Conservation (phyloP, 2,329 filamentous ascomycete genomes). For the Cytospora piceicola region DNA sequence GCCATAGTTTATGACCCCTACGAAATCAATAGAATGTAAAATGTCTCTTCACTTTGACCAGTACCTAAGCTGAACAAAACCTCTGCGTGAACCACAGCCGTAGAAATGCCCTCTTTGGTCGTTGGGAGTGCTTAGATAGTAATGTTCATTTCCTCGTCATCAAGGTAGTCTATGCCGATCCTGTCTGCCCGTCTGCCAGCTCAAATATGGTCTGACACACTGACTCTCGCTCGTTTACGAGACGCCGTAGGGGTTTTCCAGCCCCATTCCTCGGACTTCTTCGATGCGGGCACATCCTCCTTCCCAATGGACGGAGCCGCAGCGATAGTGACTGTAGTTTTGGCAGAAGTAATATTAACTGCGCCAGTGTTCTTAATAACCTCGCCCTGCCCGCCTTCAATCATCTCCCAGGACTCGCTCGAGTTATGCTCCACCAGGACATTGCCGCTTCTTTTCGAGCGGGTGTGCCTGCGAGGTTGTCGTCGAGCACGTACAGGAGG, state of each 20-base stretch:
- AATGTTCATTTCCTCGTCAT: conserved; percentile 12
- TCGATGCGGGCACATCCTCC: not conserved
- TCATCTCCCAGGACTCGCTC: conserved; percentile 5
- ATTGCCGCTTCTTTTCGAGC: not conserved
- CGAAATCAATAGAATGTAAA: conserved; percentile 26
- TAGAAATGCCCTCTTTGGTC: not conserved
- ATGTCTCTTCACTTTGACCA: conserved; percentile 9
- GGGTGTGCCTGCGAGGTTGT: not conserved
- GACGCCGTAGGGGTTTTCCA: not conserved
- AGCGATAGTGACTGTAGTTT: not conserved
- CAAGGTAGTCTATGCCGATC: conserved; percentile 19
- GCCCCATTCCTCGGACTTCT: not conserved
- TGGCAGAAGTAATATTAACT: not conserved
- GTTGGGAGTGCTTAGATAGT: not conserved
- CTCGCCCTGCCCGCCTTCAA: conserved; percentile 1
- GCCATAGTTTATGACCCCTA: conserved; percentile 37
- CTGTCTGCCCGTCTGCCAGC: not conserved
- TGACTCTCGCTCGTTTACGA: not conserved
- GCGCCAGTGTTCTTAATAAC: not conserved
- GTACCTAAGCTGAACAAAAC: not conserved
- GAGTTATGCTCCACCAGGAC: not conserved
- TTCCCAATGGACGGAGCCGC: not conserved
- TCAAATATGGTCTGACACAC: not conserved
- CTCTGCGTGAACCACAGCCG: not conserved
- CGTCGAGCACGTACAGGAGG: not conserved